These are phyloP conservation scores for Blastobotrys ciferrii DNA, from an alignment of 1,139 yeast genomes.

Conservation along the genomic window DNA sequence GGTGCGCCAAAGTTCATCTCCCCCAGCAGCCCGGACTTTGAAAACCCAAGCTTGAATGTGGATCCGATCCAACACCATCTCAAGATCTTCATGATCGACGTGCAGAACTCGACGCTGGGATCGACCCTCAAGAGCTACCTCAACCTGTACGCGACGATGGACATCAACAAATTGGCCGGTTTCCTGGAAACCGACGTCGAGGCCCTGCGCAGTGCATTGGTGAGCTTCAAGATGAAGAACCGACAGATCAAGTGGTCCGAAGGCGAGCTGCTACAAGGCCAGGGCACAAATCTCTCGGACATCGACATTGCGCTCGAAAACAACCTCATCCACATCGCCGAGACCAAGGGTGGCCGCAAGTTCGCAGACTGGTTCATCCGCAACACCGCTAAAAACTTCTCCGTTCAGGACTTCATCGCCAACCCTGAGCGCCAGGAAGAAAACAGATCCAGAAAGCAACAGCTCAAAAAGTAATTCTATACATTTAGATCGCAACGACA, in stretches of 20 bases:
- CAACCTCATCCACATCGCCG: constrained; percentile 45
- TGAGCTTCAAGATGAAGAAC: constrained; percentile 46
- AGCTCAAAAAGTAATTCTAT: constrained; percentile 1
- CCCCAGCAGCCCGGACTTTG: constrained; percentile 41
- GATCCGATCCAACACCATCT: constrained; percentile 46
- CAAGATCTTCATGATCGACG: constrained; percentile 44
- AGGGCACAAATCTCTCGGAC: constrained; percentile 42
- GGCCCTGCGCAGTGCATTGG: constrained; percentile 37
- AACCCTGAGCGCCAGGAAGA: constrained; percentile 33
- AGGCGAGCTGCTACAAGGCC: constrained; percentile 44
- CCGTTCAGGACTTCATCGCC: constrained; percentile 43
- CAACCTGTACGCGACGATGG: constrained; percentile 47
- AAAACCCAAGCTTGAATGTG: constrained; percentile 33
- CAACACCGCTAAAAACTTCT: constrained; percentile 45
- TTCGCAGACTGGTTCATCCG: constrained; percentile 51
- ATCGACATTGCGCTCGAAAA: constrained; percentile 44
- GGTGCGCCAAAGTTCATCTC: constrained; percentile 51
- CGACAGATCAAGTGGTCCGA: constrained; percentile 45
- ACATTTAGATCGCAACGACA: neutral
- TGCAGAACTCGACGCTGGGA: constrained; percentile 40
- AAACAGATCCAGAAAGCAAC: constrained; percentile 2
- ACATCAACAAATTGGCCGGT: constrained; percentile 43
- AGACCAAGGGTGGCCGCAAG: constrained; percentile 45
- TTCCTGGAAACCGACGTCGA: constrained; percentile 43
- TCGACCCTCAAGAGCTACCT: constrained; percentile 46